Base-by-base conservation (phyloP, 2,329 filamentous ascomycete genomes). In the Penicillium sclerotigenum region DNA sequence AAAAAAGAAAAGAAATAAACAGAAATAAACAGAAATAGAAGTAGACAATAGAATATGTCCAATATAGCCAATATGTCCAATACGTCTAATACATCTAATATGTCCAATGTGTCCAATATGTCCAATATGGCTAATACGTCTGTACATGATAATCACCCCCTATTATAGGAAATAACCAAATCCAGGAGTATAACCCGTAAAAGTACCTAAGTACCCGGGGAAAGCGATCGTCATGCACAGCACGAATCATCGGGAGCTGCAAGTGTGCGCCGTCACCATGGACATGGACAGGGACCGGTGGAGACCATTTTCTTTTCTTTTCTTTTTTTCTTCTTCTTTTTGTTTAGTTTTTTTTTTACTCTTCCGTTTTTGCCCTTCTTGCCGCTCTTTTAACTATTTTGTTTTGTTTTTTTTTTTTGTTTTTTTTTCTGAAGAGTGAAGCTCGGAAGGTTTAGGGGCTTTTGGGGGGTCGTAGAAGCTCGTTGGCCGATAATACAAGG, bases 261-360 rank as follows among this genome's bases (percentile, higher is more conserved):
- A 63, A 65, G 63, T 65, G 63, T 56, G 60, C 54, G 56, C 60
- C 59, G 58, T 67, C 59, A 64, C 65, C 62, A 52, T 61, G 62
- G 63, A 61, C 63, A 60, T 67, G 61, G 64, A 63, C 58, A 66
- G 63, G 63, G 61, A 65, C 63, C 6, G 49, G 62, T 63, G 63
- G 60, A 63, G 61, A 37, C 20, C 41, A 45, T 22, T 54, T 18
- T 50, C 51, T 42, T 46, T 51, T 40, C 29, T 22, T 48, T 26
- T 36, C 34, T 22, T 29, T 24, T 28, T 28, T 42, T n/a, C n/a
- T n/a, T 45, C n/a, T 33, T 16, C 9, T 8, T 20, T 22, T 33
- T 28, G 6, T n/a, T 7, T 13, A 6, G 22, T n/a, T 10, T 22
- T 29, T 42, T 22, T 14, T 9, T 18, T 20, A 22, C 2, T 41